A percentile compares a stretch with the other conserved stretches of the same genome.
Evolutionary conservation across 164 flowering plant species (phyloP).

Genomic region (Houttuynia cordata): DNA sequence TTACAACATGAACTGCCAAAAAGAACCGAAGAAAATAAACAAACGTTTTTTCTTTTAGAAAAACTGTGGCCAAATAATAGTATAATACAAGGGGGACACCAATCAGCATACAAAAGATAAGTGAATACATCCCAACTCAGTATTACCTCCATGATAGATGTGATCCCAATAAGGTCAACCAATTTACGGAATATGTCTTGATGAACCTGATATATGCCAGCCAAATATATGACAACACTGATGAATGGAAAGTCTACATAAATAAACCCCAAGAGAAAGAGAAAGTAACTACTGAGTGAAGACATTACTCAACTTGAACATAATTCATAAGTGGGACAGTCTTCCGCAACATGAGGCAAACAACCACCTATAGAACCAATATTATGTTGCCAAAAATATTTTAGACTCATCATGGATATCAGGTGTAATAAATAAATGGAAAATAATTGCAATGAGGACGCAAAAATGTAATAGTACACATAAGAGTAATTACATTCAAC

Average conservation of each 20-base stretch:
- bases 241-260: background rate
- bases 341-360: slow-evolving; percentile 90
- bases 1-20: background rate
- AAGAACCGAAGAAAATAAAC: background rate
- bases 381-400: background rate
- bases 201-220: slow-evolving; percentile 46
- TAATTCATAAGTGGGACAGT: slow-evolving; percentile 84
- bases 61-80: background rate
- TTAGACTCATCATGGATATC: too few relatives aligned
- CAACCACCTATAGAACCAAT: slow-evolving; percentile 47
- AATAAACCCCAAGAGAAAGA: background rate
- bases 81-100: background rate
- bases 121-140: background rate
- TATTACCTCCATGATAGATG: slow-evolving; percentile 95
- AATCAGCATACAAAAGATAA: background rate
- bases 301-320: slow-evolving; percentile 58
- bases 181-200: slow-evolving; percentile 65
- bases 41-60: background rate
- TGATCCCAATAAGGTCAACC: slow-evolving; percentile 96
- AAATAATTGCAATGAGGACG: too few relatives aligned
- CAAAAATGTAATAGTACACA: too few relatives aligned
- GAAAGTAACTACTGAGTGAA: background rate
- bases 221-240: background rate
- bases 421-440: too few relatives aligned
- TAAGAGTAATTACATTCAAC: too few relatives aligned